phyloP scores from a whole-genome alignment of 768 basidiomycete genomes.

The Pleurotus citrinopileatus region DNA sequence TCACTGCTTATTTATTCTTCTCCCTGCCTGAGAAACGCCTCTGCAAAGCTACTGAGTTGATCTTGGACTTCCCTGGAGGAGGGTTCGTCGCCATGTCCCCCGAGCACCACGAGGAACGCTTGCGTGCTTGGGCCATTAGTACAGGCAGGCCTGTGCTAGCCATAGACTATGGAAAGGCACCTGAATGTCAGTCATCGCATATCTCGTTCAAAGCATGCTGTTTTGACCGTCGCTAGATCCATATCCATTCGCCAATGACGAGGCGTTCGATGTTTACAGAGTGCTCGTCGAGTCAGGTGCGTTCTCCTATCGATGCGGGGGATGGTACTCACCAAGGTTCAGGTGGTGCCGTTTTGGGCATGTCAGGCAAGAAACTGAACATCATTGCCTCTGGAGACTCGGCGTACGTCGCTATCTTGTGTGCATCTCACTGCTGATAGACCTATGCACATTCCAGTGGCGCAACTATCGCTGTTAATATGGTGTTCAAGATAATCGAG shows the following conservation, averaged over 20 bases:
- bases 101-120: constrained; percentile 93
- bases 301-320: constrained; percentile 14
- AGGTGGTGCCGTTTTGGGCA: constrained; percentile 79
- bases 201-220: constrained; percentile 7
- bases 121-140: constrained; percentile 79
- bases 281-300: constrained; percentile 70
- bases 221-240: constrained; percentile 58
- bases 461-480: constrained; percentile 80
- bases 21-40: constrained; percentile 64
- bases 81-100: constrained; percentile 97
- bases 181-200: constrained; percentile 67
- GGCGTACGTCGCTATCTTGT: constrained; percentile 60
- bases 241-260: constrained; percentile 95
- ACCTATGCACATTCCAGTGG: constrained; percentile 51
- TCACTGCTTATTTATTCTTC: constrained; percentile 84
- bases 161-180: constrained; percentile 95
- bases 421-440: constrained; percentile 10
- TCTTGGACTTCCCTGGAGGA: constrained; percentile 93
- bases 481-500: constrained; percentile 85
- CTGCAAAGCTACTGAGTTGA: constrained; percentile 68
- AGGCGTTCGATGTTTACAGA: constrained; percentile 88
- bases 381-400: constrained; percentile 90
- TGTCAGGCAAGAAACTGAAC: constrained; percentile 79
- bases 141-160: constrained; percentile 80
- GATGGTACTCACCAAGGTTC: background rate